Conservation (phyloP, 768 basidiomycete genomes). For the Calocera viscosa region DNA sequence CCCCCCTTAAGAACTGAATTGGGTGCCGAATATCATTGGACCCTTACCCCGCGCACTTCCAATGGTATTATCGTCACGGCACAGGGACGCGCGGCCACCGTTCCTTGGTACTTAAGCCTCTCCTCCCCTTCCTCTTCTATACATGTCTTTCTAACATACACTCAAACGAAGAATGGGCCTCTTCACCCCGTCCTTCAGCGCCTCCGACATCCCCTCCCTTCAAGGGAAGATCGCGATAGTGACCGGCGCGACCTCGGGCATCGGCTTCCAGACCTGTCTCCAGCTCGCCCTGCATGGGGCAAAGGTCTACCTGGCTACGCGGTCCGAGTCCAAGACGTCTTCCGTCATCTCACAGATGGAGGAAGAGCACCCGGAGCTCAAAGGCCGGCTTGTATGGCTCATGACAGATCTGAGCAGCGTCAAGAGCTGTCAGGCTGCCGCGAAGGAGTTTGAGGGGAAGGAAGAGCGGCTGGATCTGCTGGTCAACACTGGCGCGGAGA, state of each 20-base stretch:
- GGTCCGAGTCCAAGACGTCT: constrained; percentile 26
- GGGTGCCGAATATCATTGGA: no score
- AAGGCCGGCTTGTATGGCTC: constrained; percentile 29
- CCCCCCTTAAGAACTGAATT: no score
- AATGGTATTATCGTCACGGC: no score
- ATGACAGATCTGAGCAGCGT: constrained; percentile 33
- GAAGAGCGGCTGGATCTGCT: constrained; percentile 37
- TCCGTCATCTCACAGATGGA: constrained; percentile 28
- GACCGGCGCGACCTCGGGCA: constrained; percentile 40
- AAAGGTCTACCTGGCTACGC: constrained; percentile 31
- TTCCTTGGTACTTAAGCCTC: no score
- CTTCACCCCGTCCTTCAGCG: no score
- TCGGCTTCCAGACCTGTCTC: constrained; percentile 30
- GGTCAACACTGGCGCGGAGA: constrained; percentile 21
- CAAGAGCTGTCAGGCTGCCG: constrained; percentile 26
- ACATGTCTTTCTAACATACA: no score
- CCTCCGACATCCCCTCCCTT: constrained; percentile 37
- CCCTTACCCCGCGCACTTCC: no score
- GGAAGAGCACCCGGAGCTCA: constrained; percentile 24
- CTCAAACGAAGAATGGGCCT: no score
- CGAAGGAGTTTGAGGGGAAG: constrained; percentile 29
- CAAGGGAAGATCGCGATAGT: constrained; percentile 39
- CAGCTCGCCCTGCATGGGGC: constrained; percentile 32
- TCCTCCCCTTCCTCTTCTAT: no score
- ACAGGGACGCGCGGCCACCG: no score